A percentile compares a stretch with the other conserved stretches of the same genome.
phyloP scores from a whole-genome alignment of 2,329 filamentous ascomycete genomes.

The Botrytis sinoallii region DNA sequence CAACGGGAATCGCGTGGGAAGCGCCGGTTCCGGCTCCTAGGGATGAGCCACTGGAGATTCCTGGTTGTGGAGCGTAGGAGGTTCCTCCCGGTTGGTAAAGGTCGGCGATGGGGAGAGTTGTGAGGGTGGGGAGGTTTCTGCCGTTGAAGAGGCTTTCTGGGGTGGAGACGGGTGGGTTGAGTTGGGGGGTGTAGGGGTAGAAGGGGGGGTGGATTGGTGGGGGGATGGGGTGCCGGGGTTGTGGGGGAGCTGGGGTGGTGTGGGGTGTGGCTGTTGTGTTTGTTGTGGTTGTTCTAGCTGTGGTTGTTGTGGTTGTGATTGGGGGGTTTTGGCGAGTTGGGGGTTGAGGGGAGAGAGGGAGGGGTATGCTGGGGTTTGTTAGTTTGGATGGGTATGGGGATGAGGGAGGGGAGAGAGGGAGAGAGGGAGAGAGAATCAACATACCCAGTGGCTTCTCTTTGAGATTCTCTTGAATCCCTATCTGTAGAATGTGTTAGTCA shows the following conservation, averaged over 20 bases:
- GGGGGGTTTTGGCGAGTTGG: too few relatives aligned
- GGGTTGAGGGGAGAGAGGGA: too few relatives aligned
- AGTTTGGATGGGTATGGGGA: neutral
- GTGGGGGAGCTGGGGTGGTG: neutral
- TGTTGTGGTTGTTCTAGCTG: neutral
- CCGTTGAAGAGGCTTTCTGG: neutral
- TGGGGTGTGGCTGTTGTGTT: neutral
- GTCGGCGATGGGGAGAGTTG: neutral
- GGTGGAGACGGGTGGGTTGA: neutral
- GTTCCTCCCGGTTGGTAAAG: neutral
- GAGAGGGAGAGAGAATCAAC: too few relatives aligned
- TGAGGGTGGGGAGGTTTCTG: neutral
- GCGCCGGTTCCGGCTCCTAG: neutral
- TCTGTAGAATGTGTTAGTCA: neutral
- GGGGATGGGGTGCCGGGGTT: neutral
- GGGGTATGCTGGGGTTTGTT: too few relatives aligned
- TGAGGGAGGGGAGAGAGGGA: neutral
- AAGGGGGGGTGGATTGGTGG: neutral
- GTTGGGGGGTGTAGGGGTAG: neutral
- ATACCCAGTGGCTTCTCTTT: neutral
- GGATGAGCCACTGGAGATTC: fast-evolving
- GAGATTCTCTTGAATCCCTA: neutral
- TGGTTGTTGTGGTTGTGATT: neutral
- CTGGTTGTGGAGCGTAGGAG: neutral
- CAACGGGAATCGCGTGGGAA: neutral